Evolutionary conservation across 2,329 filamentous ascomycete genomes (phyloP), one percentile per base, ranked within the genome.

Genomic region (Aspergillus awamori): DNA sequence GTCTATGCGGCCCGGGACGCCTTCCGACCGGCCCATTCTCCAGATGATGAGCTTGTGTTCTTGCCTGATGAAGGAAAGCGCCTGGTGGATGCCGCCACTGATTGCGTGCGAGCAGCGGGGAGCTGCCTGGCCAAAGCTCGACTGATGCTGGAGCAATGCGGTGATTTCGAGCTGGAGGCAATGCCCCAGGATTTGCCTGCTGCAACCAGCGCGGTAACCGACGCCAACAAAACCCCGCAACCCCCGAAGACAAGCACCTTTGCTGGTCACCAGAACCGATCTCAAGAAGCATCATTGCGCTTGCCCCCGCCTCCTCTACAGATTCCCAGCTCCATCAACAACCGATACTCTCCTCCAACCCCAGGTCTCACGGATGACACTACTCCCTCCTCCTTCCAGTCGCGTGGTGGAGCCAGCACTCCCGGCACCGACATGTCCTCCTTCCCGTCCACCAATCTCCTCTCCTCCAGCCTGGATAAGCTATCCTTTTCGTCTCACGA

Each of bases 41-140:
- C 89, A 11, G 87, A 90, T 26, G 84, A 85, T 33, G 90, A 93
- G 63, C 88, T 94, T 62, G 82, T 96, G 36, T 89, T 96, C 68
- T 86, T 93, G 77, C 90, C 90, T 1, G 87, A 92, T 63, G 89
- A 94, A 70, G 92, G 92, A 66, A 88, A 86, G 65, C 84, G 88
- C 28, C 83, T 97, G 43, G 85, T 95, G 33, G 83, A 85, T 63
- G 91, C 92, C 20, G 93, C 93, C 8, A 97, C 93, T 6, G 88
- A 87, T 62, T 97, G 93, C 72, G 93, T 99, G 26, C 89, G 92
- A 67, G 90, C 92, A 22, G 93, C 93, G 48, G 94, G 94, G 43
- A 93, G 97, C 68, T 97, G 94, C 75, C 90, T 97, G 20, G 89
- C 90, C 6, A 94, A 93, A 77, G 90, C 93, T 10, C 92, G 92